Base-by-base conservation (phyloP, 73 alveolate species). In the Tetrahymena malaccensis region DNA sequence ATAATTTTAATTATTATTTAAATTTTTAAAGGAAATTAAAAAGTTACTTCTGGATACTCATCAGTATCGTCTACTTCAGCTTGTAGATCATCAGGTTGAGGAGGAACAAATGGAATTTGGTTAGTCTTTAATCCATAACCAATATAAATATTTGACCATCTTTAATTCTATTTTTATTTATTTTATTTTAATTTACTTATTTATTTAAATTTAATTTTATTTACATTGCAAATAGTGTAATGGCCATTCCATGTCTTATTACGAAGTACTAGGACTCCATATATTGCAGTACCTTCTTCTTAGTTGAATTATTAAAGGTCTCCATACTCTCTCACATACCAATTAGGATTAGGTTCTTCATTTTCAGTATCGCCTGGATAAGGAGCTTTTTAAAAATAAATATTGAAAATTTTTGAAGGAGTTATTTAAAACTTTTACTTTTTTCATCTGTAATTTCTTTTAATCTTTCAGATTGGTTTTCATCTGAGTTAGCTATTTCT, bases 241-340 rank as follows among this genome's bases (percentile, higher is more conserved):
- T 99, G 99, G 70, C 99, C 99, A 21, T 99, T 99, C 99, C 99
- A 99, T 96, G 99, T 98, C 94, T 98, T 95, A 43, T 99, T 97
- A 96, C 97, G 96, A 34, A 99, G 93, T 21, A 97, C 97, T 34
- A 97, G 96, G 7, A 97, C 99, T 19, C 99, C 98, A 96, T 97
- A 98, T 50, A 97, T 96, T 38, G 95, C 97, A 34, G 96, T 97
- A 70, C 99, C 99, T 94, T 98, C 94, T 25, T 25, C 99, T 85
- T 98, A 96, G 94, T 98, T 98, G 97, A 96, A 98, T 85, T 96
- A 98, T 93, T 98, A 96, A 55, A 94, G 95, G 93, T 98, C 99
- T 25, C 99, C 99, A 93, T 93, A 96, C 50, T 96, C 95, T 94
- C 98, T 97, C 40, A 96, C 43, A 21, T 94, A 70, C 99, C 99